Evolutionary conservation across 805 yeast species (phyloP), one percentile per base, ranked within the genome.

Genomic region (Candida bentonensis): DNA sequence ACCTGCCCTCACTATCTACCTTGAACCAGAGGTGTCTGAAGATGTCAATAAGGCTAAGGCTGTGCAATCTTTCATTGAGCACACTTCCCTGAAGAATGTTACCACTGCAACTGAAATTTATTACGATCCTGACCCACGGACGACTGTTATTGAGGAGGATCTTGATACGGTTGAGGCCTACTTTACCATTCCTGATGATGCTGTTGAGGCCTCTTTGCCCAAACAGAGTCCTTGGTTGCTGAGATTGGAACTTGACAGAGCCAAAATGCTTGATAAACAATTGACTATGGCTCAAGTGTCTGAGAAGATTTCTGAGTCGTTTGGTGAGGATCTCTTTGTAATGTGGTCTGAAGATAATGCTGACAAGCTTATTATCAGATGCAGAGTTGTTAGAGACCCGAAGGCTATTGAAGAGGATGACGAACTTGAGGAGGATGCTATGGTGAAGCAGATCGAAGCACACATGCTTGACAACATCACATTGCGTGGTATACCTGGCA

Each of bases 291-390:
- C 94, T 52, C 96, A 92, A 68, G 97, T 92, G 46, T 96, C 98
- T 22, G 94, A 87, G 55, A 87, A 82, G 70, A 92, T 92, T 49
- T 81, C 87, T 51, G 88, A 84, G 59, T 81, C 84, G 50, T 92
- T 92, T 63, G 94, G 88, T 44, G 94, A 87, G 55, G 98, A 92
- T 65, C 68, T 92, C 66, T 92, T 89, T 58, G 95, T 92, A 34
- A 92, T 92, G 58, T 92, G 98, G 97, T 86, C 96, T 41, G 98
- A 94, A 72, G 99, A 92, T 70, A 89, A 92, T 58, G 96, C 96
- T 40, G 96, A 89, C 53, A 88, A 87, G 65, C 79, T 92, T 65
- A 81, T 92, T 50, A 83, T 92, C 54, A 94, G 99, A 73, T 89
- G 97, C 73, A 84, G 99, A 71, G 95, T 94, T 54, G 86, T 92